A percentile compares a stretch with the other conserved stretches of the same genome.
phyloP scores from a whole-genome alignment of 805 yeast species.

The Pichia ethanolica region DNA sequence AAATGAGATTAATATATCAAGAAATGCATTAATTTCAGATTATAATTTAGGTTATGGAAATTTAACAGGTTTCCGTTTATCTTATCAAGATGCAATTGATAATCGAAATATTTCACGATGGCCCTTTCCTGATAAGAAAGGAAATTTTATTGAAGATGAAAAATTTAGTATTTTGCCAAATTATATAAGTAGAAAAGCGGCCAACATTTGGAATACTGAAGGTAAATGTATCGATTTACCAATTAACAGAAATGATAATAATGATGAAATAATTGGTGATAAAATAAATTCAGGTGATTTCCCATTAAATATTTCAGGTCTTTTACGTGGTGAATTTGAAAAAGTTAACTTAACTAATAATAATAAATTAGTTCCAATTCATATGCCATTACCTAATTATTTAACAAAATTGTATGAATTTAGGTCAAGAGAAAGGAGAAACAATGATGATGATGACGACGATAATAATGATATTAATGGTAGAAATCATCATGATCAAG shows the following conservation, averaged over 20 bases:
- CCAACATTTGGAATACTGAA: slow-evolving; percentile 44
- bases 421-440: slow-evolving; percentile 8
- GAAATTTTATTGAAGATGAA: slow-evolving; percentile 42
- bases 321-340: slow-evolving; percentile 36
- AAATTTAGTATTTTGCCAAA: slow-evolving; percentile 55
- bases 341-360: not conserved
- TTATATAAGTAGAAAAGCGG: slow-evolving; percentile 40
- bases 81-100: slow-evolving; percentile 50
- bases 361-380: slow-evolving; percentile 13
- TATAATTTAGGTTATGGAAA: slow-evolving; percentile 56
- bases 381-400: slow-evolving; percentile 27
- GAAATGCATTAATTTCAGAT: slow-evolving; percentile 31
- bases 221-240: slow-evolving; percentile 17
- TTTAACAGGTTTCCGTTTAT: slow-evolving; percentile 62
- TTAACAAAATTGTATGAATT: slow-evolving; percentile 19
- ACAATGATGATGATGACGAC: slow-evolving; percentile 4
- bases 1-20: slow-evolving; percentile 26
- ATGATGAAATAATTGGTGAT: slow-evolving; percentile 5
- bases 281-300: slow-evolving; percentile 25
- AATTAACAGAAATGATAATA: slow-evolving; percentile 10
- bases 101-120: slow-evolving; percentile 43
- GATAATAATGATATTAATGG: not conserved
- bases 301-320: slow-evolving; percentile 40
- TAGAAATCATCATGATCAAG: not conserved
- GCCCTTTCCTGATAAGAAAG: slow-evolving; percentile 39